Base-by-base conservation (phyloP, 495 filamentous ascomycete genomes). In the Annulohypoxylon nitens region DNA sequence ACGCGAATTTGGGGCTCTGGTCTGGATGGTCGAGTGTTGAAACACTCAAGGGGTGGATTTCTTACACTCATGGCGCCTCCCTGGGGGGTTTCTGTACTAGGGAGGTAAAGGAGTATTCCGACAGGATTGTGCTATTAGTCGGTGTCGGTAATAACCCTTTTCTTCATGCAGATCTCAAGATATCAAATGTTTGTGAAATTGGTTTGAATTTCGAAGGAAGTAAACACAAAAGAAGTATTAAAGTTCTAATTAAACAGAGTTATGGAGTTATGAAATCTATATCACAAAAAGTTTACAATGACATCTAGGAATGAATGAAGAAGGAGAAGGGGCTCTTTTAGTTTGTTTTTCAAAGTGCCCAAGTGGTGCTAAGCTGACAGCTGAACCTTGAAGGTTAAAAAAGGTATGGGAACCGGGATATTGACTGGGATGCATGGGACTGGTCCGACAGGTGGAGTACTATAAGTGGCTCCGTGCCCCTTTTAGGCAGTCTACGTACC, bases 31-130 rank as follows among this genome's bases (percentile, higher is more conserved):
- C 64, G 69, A 70, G 41, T 20, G 50, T 69, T 73, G 73, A 75
- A 73, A 78, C 71, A 70, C 61, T 72, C 69, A 62, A 73, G 75
- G 76, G 60, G 69, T 75, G 69, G 73, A 79, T 75, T 76, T 84
- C 83, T 82, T 64, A 85, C 83, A 79, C 83, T 84, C 83, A 85
- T 85, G 48, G 78, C 81, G 77, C 59, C 60, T 33, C 23, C 23
- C 25, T 51, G 25, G 66, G 65, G 20, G 63, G 18, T 62, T 67
- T 61, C 47, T 74, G 62, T 70, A 66, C 53, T 65, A 75, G 71
- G 75, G 57, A 64, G 61, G 54, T 62, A 62, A 62, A 53, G 30
- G 55, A 50, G 62, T 39, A 67, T 14, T 41, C 30, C 36, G 18
- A 61, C 64, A 59, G 33, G 45, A 36, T 18, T 8, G 39, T 30